Percentiles rank a stretch among this genome's conserved stretches.
These are phyloP conservation scores for Mycena polygramma DNA, from an alignment of 768 basidiomycete genomes.

Conservation along the genomic window DNA sequence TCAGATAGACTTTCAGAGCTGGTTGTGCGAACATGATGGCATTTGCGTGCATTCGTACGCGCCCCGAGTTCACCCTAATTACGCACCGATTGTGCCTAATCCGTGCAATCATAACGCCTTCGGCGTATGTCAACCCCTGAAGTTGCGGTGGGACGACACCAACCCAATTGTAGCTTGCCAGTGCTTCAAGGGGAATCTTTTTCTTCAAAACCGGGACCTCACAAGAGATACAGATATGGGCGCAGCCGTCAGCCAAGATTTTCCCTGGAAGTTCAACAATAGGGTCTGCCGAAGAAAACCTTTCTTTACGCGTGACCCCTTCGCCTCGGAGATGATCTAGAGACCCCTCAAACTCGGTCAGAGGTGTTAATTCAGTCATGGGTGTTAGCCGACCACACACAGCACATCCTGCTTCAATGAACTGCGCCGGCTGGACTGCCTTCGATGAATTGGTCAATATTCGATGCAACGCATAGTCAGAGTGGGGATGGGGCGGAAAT, in stretches of 20 bases:
- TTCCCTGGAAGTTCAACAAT: constrained; percentile 31
- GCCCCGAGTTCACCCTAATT: constrained; percentile 43
- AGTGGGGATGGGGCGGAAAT: neutral
- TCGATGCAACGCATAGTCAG: neutral
- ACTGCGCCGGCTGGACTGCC: neutral
- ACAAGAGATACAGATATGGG: constrained; percentile 37
- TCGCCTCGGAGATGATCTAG: neutral
- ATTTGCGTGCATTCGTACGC: constrained; percentile 46
- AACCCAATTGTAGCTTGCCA: constrained; percentile 54
- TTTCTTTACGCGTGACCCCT: constrained; percentile 27
- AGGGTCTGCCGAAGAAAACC: constrained; percentile 11
- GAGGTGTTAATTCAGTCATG: neutral
- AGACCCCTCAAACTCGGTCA: neutral
- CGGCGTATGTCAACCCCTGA: constrained; percentile 34
- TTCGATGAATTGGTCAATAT: neutral
- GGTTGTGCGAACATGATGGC: constrained; percentile 47
- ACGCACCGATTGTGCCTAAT: constrained; percentile 46
- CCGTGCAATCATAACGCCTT: constrained; percentile 7
- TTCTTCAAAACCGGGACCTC: constrained; percentile 10
- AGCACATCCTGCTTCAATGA: neutral
- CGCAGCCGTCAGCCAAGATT: constrained; percentile 34
- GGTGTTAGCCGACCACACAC: neutral
- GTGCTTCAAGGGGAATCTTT: constrained; percentile 40
- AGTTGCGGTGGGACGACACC: constrained; percentile 49
- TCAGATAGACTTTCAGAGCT: constrained; percentile 42